These are phyloP conservation scores for Helianthus annuus DNA, from an alignment of 129 eudicot species.

Conservation along the genomic window DNA sequence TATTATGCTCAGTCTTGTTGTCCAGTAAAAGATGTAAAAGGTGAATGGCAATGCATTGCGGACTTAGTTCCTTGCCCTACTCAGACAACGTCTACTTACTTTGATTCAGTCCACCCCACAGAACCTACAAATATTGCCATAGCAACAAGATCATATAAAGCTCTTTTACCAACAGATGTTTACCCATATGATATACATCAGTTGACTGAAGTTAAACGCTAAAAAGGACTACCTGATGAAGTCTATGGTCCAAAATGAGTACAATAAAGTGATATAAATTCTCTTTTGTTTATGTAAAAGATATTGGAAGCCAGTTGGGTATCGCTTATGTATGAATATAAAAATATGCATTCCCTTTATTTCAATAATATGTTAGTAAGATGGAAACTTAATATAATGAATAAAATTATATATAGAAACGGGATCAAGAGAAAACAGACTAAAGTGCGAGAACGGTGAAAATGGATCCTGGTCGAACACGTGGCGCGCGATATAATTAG, in stretches of 20 bases:
- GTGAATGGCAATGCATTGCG: slow-evolving; percentile 4
- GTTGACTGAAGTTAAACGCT: not conserved
- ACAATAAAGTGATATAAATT: not conserved
- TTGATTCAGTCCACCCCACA: slow-evolving; percentile 17
- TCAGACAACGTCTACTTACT: not conserved
- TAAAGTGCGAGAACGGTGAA: too few species aligned
- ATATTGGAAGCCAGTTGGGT: not conserved
- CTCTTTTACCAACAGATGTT: slow-evolving; percentile 12
- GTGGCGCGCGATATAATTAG: too few species aligned
- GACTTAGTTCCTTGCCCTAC: slow-evolving; percentile 4
- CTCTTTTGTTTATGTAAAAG: too few species aligned
- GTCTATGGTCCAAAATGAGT: not conserved
- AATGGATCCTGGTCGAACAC: too few species aligned
- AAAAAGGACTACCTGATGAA: not conserved
- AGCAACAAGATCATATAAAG: slow-evolving; percentile 22
- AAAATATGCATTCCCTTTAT: too few species aligned
- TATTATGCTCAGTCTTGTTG: slow-evolving; percentile 4
- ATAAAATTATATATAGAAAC: too few species aligned
- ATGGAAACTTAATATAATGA: too few species aligned
- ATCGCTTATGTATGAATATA: not conserved
- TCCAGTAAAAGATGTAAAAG: not conserved
- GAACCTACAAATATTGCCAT: slow-evolving; percentile 14
- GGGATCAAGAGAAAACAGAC: too few species aligned
- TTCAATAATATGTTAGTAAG: too few species aligned
- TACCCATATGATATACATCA: slow-evolving; percentile 27